phyloP scores from a whole-genome alignment of 2,329 filamentous ascomycete species.

The Colletotrichum theobromicola region DNA sequence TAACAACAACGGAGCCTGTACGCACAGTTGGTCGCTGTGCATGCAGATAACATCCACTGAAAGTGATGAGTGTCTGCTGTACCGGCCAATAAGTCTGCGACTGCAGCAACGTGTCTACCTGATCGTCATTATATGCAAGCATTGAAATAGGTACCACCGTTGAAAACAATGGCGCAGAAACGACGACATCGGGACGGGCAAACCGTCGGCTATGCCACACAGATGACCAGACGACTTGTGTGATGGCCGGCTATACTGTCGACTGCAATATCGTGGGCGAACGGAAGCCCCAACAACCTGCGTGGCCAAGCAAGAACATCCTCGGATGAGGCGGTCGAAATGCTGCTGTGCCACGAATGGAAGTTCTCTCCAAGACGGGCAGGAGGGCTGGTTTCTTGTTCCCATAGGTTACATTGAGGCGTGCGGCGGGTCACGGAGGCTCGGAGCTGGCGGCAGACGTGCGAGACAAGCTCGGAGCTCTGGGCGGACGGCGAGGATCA shows the following conservation, averaged over 20 bases:
- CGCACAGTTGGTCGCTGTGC: neutral
- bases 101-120: neutral
- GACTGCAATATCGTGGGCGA: neutral
- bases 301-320: neutral
- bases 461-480: slow-evolving; percentile 13
- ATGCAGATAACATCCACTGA: neutral
- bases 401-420: neutral
- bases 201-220: neutral
- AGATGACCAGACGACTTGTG: neutral
- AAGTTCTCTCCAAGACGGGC: neutral
- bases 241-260: neutral
- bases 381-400: neutral
- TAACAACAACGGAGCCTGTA: neutral
- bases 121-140: neutral
- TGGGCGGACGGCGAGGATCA: neutral
- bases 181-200: neutral
- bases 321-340: slow-evolving; percentile 16
- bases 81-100: neutral
- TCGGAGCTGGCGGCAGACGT: slow-evolving; percentile 17
- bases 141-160: neutral
- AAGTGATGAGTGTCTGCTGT: neutral
- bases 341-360: neutral
- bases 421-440: slow-evolving; percentile 7
- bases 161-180: neutral
- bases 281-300: neutral